A percentile compares a stretch with the other conserved stretches of the same genome.
These are phyloP conservation scores for Grigorovia yakushimaensis DNA, from an alignment of 805 yeast genomes.

Conservation along the genomic window DNA sequence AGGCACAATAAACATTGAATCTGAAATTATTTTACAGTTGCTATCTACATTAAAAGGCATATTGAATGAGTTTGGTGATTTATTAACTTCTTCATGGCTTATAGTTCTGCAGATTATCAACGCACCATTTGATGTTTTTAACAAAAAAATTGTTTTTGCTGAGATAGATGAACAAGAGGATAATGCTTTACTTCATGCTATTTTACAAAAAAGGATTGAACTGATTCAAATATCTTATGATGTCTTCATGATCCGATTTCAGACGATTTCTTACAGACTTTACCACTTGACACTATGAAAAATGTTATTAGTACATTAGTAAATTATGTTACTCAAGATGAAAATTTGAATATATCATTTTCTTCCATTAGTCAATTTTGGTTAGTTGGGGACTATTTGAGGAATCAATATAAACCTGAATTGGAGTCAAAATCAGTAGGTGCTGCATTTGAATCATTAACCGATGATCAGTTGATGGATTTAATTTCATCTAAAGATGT, in stretches of 20 bases:
- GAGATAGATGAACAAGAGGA: constrained; percentile 22
- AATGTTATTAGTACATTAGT: constrained; percentile 61
- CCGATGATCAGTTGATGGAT: constrained; percentile 18
- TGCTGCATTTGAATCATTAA: constrained; percentile 1
- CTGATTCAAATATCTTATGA: constrained; percentile 63
- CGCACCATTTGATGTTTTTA: constrained; percentile 45
- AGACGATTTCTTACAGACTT: constrained; percentile 68
- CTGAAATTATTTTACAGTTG: constrained; percentile 54
- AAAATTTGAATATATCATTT: constrained; percentile 79
- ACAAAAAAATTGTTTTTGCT: constrained; percentile 14
- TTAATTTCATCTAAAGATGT: constrained; percentile 18
- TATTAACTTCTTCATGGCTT: constrained; percentile 60
- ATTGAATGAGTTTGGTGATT: constrained; percentile 69
- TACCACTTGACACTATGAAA: constrained; percentile 59
- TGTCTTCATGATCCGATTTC: constrained; percentile 71
- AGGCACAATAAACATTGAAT: constrained; percentile 41
- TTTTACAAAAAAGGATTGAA: constrained; percentile 39
- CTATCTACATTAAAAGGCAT: constrained; percentile 58
- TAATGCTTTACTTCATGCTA: constrained; percentile 24
- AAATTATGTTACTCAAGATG: constrained; percentile 59
- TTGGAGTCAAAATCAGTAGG: not conserved
- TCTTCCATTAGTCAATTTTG: constrained; percentile 88
- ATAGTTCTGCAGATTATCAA: constrained; percentile 50
- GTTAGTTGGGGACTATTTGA: constrained; percentile 73
- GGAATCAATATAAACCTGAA: constrained; percentile 17